These are phyloP conservation scores for Ustilago esculenta DNA, from an alignment of 1,284 basidiomycete species.

Conservation along the genomic window DNA sequence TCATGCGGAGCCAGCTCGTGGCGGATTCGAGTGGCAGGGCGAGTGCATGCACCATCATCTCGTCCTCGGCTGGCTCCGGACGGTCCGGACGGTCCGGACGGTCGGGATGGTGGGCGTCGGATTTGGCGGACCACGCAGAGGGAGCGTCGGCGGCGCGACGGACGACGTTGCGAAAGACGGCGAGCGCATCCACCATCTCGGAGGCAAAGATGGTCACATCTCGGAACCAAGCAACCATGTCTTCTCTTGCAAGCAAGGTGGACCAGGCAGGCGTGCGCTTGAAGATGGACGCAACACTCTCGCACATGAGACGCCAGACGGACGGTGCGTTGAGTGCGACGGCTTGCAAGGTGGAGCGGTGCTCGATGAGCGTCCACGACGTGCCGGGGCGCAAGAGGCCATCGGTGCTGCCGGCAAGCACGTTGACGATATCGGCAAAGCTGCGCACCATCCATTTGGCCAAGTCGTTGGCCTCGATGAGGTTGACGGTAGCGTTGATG, in stretches of 20 bases:
- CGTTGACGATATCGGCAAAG: slow-evolving; percentile 62
- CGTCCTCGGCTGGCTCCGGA: slow-evolving; percentile 26
- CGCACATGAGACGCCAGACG: slow-evolving; percentile 61
- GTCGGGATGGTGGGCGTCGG: too few species aligned
- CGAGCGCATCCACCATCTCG: slow-evolving; percentile 60
- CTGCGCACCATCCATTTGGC: slow-evolving; percentile 60
- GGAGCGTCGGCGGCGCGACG: slow-evolving; percentile 44
- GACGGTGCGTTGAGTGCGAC: slow-evolving; percentile 45
- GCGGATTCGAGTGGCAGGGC: slow-evolving; percentile 57
- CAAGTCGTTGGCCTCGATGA: slow-evolving; percentile 55
- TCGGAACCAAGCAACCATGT: slow-evolving; percentile 64
- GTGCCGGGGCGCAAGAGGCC: slow-evolving; percentile 61
- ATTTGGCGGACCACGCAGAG: slow-evolving; percentile 24
- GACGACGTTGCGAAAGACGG: slow-evolving; percentile 47
- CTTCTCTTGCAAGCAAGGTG: slow-evolving; percentile 42
- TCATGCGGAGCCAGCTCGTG: slow-evolving; percentile 63
- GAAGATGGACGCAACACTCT: slow-evolving; percentile 60
- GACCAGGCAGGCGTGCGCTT: slow-evolving; percentile 60
- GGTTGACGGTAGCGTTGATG: slow-evolving; percentile 26
- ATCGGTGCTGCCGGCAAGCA: slow-evolving; percentile 59
- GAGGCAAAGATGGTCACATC: slow-evolving; percentile 62
- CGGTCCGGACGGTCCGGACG: slow-evolving; percentile 21
- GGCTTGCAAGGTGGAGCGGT: slow-evolving; percentile 22
- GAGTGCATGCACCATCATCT: slow-evolving; percentile 49
- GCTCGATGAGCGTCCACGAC: slow-evolving; percentile 48